A percentile compares a stretch with the other conserved stretches of the same genome.
Conservation (phyloP, 441 rosid species). For the Theobroma grandiflorum region DNA sequence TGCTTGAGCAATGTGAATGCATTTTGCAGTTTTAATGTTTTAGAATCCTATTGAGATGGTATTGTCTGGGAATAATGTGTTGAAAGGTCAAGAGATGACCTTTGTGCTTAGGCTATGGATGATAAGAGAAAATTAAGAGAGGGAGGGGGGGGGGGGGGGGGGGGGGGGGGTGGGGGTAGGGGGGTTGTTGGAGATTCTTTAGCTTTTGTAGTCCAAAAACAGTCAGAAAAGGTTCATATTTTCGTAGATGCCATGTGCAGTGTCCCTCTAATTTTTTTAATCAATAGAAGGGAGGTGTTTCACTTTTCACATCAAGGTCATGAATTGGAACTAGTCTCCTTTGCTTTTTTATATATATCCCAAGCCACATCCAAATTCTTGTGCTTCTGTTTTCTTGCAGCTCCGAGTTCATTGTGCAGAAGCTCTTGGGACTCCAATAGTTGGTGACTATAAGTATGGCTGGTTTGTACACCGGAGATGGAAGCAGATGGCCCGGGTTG, state of each 20-base stretch:
- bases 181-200: background rate
- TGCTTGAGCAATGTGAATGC: background rate
- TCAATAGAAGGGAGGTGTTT: background rate
- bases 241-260: too few relatives aligned
- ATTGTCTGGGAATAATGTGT: background rate
- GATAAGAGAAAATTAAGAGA: background rate
- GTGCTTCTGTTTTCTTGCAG: conserved; percentile 37
- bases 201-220: background rate
- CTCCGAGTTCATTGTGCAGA: conserved; percentile 80
- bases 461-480: conserved; percentile 75
- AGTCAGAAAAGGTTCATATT: too few relatives aligned
- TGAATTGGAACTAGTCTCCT: background rate
- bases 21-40: background rate
- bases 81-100: background rate
- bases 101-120: background rate
- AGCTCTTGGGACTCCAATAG: conserved; percentile 78
- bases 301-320: background rate
- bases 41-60: background rate
- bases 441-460: conserved; percentile 77
- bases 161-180: too few relatives aligned
- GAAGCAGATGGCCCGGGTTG: conserved; percentile 67
- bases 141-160: background rate
- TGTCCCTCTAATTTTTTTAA: too few relatives aligned
- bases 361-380: background rate
- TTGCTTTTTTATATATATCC: background rate